Conservation (phyloP, 164 flowering plant species). For the Litsea cubeba region DNA sequence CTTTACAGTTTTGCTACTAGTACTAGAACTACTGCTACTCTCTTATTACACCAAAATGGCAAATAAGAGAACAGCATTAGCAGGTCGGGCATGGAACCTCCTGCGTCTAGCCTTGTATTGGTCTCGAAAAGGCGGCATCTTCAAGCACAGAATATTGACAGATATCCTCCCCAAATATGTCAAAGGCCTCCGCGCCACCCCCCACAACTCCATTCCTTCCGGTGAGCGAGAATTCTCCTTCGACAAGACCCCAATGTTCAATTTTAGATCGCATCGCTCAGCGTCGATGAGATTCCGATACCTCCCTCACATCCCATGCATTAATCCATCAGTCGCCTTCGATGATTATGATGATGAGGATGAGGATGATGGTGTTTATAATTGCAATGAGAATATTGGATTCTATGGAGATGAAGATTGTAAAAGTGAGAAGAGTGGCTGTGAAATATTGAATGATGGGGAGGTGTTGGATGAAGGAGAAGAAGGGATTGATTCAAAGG, state of each 20-base stretch:
- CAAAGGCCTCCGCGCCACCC: constrained; percentile 28
- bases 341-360: constrained; percentile 4
- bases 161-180: constrained; percentile 43
- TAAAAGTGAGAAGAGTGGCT: constrained; percentile 5
- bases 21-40: background rate
- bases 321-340: constrained; percentile 41
- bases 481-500: constrained; percentile 53
- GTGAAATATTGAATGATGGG: background rate
- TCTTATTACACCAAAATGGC: constrained; percentile 18
- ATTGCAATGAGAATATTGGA: constrained; percentile 9
- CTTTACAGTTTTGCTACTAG: background rate
- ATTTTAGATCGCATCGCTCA: constrained; percentile 52
- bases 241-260: constrained; percentile 64
- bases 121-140: constrained; percentile 67
- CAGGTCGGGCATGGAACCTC: constrained; percentile 57
- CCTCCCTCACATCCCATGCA: constrained; percentile 57
- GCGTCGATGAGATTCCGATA: constrained; percentile 45
- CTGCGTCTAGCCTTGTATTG: constrained; percentile 60
- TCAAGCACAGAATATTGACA: constrained; percentile 40
- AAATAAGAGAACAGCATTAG: constrained; percentile 22
- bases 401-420: constrained; percentile 19
- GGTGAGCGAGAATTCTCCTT: constrained; percentile 75
- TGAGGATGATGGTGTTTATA: background rate
- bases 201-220: constrained; percentile 26
- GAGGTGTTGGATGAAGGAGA: constrained; percentile 17